Percentiles rank a stretch among this genome's conserved stretches.
These are phyloP conservation scores for Cystoisospora suis DNA, from an alignment of 169 alveolate species.

Conservation along the genomic window DNA sequence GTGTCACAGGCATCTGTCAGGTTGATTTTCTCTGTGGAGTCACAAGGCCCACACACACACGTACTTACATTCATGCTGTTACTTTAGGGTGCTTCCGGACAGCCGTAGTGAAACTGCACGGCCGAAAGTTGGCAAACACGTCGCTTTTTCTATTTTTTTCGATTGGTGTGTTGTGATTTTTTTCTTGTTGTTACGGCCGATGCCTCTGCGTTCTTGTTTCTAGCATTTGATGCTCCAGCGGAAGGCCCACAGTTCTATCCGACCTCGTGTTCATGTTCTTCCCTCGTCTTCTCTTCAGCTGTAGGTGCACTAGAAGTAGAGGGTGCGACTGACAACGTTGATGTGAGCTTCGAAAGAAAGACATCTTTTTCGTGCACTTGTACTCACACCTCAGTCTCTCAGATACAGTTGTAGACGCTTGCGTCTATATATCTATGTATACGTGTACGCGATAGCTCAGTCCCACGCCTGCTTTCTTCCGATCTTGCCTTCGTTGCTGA, in stretches of 20 bases:
- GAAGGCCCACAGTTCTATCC: conserved; percentile 44
- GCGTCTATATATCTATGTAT: background rate
- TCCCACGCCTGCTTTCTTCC: too few relatives aligned
- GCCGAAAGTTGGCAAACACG: too few relatives aligned
- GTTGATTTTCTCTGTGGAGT: too few relatives aligned
- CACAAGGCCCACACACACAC: too few relatives aligned
- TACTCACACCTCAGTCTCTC: background rate
- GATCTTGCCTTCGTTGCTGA: too few relatives aligned
- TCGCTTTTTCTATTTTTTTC: too few relatives aligned
- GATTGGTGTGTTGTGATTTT: too few relatives aligned
- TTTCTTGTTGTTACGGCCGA: background rate
- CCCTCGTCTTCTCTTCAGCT: conserved; percentile 45
- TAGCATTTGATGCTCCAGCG: conserved; percentile 30
- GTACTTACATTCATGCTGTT: too few relatives aligned
- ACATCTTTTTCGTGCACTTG: background rate
- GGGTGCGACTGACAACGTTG: background rate
- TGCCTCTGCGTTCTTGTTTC: background rate
- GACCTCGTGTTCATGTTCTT: conserved; percentile 27
- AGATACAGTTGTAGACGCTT: background rate
- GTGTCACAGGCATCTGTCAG: too few relatives aligned
- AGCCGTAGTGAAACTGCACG: too few relatives aligned
- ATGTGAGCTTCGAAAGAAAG: background rate
- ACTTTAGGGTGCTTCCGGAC: too few relatives aligned
- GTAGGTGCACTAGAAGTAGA: background rate
- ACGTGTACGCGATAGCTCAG: background rate